These are phyloP conservation scores for Phytopythium chamaehyphon DNA, from an alignment of 352 stramenopile species.

Conservation along the genomic window DNA sequence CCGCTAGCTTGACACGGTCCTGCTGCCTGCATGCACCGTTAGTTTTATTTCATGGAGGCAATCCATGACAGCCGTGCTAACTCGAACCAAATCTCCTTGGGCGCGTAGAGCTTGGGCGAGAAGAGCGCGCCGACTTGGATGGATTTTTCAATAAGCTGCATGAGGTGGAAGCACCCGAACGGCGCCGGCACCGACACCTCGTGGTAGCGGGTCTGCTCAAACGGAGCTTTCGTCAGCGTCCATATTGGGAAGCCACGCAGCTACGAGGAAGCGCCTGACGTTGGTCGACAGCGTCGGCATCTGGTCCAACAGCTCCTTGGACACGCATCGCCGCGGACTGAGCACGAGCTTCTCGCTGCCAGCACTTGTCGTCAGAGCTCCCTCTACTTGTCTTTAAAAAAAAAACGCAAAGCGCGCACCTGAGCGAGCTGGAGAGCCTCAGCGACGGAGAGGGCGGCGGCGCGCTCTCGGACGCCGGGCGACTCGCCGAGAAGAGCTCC, in stretches of 20 bases:
- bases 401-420: neutral
- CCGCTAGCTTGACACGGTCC: slow-evolving; percentile 56
- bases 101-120: slow-evolving; percentile 65
- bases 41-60: neutral
- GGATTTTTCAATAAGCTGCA: slow-evolving; percentile 78
- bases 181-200: slow-evolving; percentile 46
- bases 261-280: slow-evolving; percentile 14
- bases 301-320: slow-evolving; percentile 67
- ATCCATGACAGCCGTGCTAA: neutral
- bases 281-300: slow-evolving; percentile 62
- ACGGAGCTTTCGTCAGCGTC: neutral
- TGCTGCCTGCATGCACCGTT: slow-evolving; percentile 32
- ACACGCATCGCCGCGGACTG: slow-evolving; percentile 47
- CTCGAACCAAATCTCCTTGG: slow-evolving; percentile 70
- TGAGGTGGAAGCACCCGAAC: slow-evolving; percentile 74
- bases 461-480: neutral
- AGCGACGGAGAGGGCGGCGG: slow-evolving; percentile 3
- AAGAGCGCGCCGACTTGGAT: slow-evolving; percentile 74
- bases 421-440: slow-evolving; percentile 2
- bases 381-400: too few relatives aligned
- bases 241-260: neutral
- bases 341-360: slow-evolving; percentile 28
- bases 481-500: slow-evolving; percentile 21
- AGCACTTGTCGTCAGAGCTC: too few relatives aligned
- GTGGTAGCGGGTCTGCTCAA: slow-evolving; percentile 45